Conservation (phyloP, 495 filamentous ascomycete species). For the Penicillium herquei region DNA sequence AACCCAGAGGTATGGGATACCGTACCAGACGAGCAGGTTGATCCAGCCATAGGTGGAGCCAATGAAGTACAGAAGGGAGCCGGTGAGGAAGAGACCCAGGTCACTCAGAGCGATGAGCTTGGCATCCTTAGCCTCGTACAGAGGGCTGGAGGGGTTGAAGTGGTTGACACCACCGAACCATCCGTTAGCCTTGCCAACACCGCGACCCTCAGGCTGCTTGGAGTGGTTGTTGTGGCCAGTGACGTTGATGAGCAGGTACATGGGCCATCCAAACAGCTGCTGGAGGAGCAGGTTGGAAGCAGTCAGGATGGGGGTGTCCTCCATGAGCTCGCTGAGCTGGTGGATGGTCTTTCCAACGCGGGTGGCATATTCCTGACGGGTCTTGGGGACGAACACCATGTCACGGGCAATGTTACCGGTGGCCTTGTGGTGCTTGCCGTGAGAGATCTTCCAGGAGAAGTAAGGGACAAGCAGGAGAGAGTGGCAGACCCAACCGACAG, state of each 20-base stretch:
- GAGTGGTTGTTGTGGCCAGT: slow-evolving; percentile 94
- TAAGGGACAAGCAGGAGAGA: slow-evolving; percentile 81
- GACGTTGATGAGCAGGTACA: slow-evolving; percentile 80
- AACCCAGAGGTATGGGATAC: slow-evolving; percentile 93
- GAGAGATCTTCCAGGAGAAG: slow-evolving; percentile 91
- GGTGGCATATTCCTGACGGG: slow-evolving; percentile 69
- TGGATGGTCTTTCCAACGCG: slow-evolving; percentile 68
- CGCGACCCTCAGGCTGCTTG: slow-evolving; percentile 78
- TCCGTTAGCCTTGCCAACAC: slow-evolving; percentile 87
- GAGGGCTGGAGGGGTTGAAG: slow-evolving; percentile 80
- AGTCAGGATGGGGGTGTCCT: slow-evolving; percentile 91
- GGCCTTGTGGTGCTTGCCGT: slow-evolving; percentile 93
- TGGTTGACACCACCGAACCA: slow-evolving; percentile 83
- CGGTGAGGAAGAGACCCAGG: slow-evolving; percentile 64
- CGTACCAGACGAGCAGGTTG: slow-evolving; percentile 92
- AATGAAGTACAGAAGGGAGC: slow-evolving; percentile 56
- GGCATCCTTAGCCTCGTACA: slow-evolving; percentile 88
- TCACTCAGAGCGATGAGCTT: slow-evolving; percentile 83
- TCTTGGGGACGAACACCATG: slow-evolving; percentile 95
- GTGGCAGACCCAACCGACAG: slow-evolving; percentile 82
- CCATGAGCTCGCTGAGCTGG: slow-evolving; percentile 80
- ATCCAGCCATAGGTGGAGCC: slow-evolving; percentile 74
- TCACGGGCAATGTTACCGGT: slow-evolving; percentile 94
- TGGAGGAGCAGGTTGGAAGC: slow-evolving; percentile 69
- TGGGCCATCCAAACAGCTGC: slow-evolving; percentile 86